Conservation (phyloP, 176 grass and related monocot species). For the Pontederia paniculata region DNA sequence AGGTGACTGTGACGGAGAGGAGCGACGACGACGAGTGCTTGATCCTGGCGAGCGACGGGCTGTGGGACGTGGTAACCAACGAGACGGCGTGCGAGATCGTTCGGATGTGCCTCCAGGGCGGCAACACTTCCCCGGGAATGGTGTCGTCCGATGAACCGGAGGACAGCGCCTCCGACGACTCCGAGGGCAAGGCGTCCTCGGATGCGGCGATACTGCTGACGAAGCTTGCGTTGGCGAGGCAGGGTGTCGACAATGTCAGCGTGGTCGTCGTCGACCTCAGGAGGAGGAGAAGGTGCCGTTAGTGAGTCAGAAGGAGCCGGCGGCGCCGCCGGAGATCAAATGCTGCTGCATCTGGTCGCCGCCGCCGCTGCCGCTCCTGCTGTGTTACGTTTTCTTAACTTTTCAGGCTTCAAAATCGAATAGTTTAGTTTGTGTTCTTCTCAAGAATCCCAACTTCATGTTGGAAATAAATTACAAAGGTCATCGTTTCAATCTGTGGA, state of each 20-base stretch:
- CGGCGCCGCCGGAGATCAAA: too few species aligned
- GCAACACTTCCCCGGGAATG: constrained; percentile 13
- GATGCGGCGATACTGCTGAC: constrained; percentile 83
- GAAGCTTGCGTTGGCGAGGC: constrained; percentile 82
- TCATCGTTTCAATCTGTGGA: too few species aligned
- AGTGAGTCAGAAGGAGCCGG: constrained; percentile 25
- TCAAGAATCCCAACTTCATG: too few species aligned
- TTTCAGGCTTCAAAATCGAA: too few species aligned
- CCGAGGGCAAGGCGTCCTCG: constrained; percentile 59
- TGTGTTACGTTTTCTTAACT: too few species aligned
- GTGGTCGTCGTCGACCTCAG: constrained; percentile 83
- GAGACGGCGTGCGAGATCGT: constrained; percentile 79
- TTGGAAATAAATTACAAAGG: too few species aligned
- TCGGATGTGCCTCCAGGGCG: constrained; percentile 55
- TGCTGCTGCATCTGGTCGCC: too few species aligned
- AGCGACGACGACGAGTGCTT: constrained; percentile 68
- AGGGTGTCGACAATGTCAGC: constrained; percentile 73
- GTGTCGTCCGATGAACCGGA: constrained; percentile 3
- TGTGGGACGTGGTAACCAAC: constrained; percentile 92
- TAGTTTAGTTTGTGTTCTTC: too few species aligned
- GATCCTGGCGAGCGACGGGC: constrained; percentile 87
- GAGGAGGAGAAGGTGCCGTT: too few species aligned
- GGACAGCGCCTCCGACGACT: constrained; percentile 26
- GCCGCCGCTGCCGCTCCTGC: too few species aligned
- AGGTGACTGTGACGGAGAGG: constrained; percentile 75